A percentile compares a stretch with the other conserved stretches of the same genome.
These are phyloP conservation scores for Apiospora malaysiana DNA, from an alignment of 2,329 filamentous ascomycete genomes.

Conservation along the genomic window DNA sequence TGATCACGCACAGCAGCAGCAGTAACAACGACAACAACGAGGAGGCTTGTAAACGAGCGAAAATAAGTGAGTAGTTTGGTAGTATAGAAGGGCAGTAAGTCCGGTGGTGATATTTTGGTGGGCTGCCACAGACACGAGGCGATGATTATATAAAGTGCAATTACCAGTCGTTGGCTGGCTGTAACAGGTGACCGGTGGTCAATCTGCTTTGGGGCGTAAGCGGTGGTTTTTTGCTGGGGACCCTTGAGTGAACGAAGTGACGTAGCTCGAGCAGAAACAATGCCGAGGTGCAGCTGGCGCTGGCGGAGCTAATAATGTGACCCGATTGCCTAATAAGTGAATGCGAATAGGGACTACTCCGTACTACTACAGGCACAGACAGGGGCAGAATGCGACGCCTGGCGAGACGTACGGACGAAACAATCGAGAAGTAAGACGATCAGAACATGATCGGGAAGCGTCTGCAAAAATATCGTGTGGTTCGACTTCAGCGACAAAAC, in stretches of 20 bases:
- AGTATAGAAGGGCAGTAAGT: background rate
- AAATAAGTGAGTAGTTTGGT: background rate
- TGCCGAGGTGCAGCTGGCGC: conserved; percentile 17
- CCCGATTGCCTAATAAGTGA: background rate
- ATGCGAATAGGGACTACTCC: background rate
- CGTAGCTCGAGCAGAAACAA: conserved; percentile 18
- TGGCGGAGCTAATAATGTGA: conserved; percentile 2
- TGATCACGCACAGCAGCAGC: background rate
- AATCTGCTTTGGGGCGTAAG: background rate
- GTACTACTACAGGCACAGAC: conserved; percentile 16
- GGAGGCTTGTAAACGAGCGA: conserved; percentile 4
- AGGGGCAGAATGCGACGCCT: conserved; percentile 5
- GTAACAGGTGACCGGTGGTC: conserved; percentile 14
- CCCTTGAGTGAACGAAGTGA: conserved; percentile 11
- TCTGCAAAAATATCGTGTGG: background rate
- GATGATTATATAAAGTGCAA: conserved; percentile 3
- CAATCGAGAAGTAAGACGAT: background rate
- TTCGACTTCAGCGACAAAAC: conserved; percentile 3
- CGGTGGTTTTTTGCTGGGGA: conserved; percentile 17
- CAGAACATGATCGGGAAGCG: background rate
- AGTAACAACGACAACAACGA: background rate
- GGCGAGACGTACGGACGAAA: background rate
- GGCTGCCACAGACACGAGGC: conserved; percentile 9
- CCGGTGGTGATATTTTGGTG: background rate
- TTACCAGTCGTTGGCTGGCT: background rate